Base-by-base conservation (phyloP, 208 protist genomes). In the Trypanosoma lewisi region DNA sequence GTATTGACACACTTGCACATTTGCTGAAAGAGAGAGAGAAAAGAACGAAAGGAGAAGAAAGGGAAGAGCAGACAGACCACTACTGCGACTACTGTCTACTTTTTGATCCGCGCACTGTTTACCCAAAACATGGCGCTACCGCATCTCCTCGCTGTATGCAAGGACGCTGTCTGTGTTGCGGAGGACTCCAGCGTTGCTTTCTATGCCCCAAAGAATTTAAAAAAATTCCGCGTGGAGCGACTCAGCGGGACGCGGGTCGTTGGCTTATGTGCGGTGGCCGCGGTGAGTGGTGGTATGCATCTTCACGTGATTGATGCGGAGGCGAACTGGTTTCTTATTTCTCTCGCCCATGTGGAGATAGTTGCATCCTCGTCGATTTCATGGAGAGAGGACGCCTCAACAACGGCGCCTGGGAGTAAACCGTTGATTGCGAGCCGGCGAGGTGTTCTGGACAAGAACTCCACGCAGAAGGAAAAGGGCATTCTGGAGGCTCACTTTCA, bases 191-290 rank as follows among this genome's bases (percentile, higher is more conserved):
- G 78, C 12, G 79, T 95, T 16, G 67, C 85, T 23, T 91, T 95
- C 61, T 95, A 86, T 68, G 78, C 85, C 8, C 73, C 85, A 3
- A 88, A 89, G 59, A 87, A 75, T 34, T 70, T 95, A 14, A 85
- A 78, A 52, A 95, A 95, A 70, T 95, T 91, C 45, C 82, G 79
- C 25, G 88, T 92, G 45, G 85, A 95, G 75, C 70, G 81, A 16
- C 75, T 95, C 6, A 89, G 74, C 52, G 88, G 85, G 12, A 55
- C 64, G 8, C 82, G 83, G 16, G 66, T 95, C 2, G 82, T 75
- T 61, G 88, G 88, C 21, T 37, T 95, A 9, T 75, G 78, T 62
- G 54, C 78, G 25, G 58, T 79, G 42, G 16, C 14, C 4, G 3
- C 50, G 33, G 54, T 65, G 2, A 50, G 47, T 28, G 67, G 61